Conservation (phyloP, 805 yeast species). For the Pichia membranifaciens region DNA sequence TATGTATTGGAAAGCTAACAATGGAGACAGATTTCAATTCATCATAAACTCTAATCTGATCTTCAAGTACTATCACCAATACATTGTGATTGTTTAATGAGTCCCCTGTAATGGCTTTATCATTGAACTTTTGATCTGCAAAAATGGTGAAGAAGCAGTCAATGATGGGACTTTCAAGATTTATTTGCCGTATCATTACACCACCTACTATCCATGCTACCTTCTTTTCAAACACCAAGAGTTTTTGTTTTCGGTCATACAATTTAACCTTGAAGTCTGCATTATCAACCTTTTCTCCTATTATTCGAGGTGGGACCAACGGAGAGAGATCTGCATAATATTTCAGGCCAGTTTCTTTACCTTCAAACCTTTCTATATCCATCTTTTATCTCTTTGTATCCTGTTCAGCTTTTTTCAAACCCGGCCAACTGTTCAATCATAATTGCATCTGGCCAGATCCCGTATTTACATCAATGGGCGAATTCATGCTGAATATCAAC, state of each 20-base stretch:
- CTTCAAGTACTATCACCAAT: constrained; percentile 55
- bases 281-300: not conserved
- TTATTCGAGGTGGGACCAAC: not conserved
- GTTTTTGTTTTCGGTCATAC: constrained; percentile 20
- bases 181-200: constrained; percentile 41
- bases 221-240: constrained; percentile 28
- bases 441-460: not conserved
- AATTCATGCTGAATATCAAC: not conserved
- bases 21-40: constrained; percentile 52
- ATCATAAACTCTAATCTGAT: constrained; percentile 58
- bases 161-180: constrained; percentile 46
- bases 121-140: constrained; percentile 19
- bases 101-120: not conserved
- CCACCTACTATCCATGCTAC: constrained; percentile 49
- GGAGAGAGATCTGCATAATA: not conserved
- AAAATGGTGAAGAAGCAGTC: constrained; percentile 60
- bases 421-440: too few relatives aligned
- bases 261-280: constrained; percentile 14
- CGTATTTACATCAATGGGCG: not conserved
- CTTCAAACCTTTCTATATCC: not conserved
- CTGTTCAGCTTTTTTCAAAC: too few relatives aligned
- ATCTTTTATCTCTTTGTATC: too few relatives aligned
- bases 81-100: constrained; percentile 3
- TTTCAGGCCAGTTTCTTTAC: not conserved
- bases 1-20: constrained; percentile 64